phyloP scores from a whole-genome alignment of 768 basidiomycete species.

The Polyporus arcularius region DNA sequence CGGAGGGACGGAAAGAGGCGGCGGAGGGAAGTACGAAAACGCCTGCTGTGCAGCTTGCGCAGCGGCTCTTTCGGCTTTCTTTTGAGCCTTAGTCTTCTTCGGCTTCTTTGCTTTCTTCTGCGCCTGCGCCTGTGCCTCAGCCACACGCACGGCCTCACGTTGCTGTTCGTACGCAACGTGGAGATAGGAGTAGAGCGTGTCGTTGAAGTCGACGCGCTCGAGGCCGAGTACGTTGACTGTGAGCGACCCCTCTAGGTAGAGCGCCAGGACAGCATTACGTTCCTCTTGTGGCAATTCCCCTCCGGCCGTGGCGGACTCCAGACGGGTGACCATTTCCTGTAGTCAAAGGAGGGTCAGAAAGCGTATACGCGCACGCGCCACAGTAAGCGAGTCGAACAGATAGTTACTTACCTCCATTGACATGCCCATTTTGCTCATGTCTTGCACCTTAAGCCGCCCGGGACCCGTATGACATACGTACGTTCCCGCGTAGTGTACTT shows the following conservation, averaged over 20 bases:
- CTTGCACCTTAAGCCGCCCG: not conserved
- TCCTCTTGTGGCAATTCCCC: not conserved
- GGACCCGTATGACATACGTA: constrained; percentile 2
- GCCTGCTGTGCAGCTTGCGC: no score
- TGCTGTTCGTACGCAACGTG: not conserved
- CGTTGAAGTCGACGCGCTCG: constrained; percentile 5
- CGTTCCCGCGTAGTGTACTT: constrained; percentile 1
- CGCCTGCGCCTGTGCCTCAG: no score
- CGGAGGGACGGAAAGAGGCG: not conserved
- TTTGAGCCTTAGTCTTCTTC: no score
- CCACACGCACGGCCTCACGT: no score
- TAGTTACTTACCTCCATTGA: not conserved
- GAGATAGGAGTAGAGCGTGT: not conserved
- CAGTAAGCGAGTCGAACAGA: not conserved
- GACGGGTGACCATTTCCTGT: not conserved
- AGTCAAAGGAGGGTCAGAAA: not conserved
- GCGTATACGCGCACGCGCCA: not conserved
- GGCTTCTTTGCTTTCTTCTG: no score
- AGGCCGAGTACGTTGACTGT: not conserved
- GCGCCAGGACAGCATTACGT: not conserved
- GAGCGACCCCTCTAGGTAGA: not conserved
- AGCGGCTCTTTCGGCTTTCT: no score
- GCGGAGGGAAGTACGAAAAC: not conserved
- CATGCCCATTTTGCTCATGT: not conserved
- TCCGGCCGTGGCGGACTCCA: not conserved